Percentiles rank a stretch among this genome's conserved stretches.
phyloP scores from a whole-genome alignment of 805 yeast species.

The Metschnikowia arizonensis region DNA sequence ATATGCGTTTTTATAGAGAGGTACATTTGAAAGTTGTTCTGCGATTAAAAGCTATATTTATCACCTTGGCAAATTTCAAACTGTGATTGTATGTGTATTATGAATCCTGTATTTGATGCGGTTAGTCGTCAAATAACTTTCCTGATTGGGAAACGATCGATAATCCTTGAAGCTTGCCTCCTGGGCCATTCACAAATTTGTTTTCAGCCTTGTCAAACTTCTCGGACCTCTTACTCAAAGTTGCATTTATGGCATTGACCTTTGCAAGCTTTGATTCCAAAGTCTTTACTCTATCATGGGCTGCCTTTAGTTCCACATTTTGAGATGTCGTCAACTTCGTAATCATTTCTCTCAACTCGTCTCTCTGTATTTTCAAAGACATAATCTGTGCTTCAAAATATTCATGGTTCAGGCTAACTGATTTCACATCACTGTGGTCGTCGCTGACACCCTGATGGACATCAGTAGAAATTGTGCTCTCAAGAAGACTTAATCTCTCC shows the following conservation, averaged over 20 bases:
- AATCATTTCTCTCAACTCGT: slow-evolving; percentile 39
- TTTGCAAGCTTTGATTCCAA: slow-evolving; percentile 31
- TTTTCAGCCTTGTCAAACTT: slow-evolving; percentile 6
- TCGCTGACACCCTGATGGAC: not conserved
- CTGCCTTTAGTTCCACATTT: slow-evolving; percentile 31
- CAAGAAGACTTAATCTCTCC: slow-evolving; percentile 6
- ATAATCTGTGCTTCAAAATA: slow-evolving; percentile 15
- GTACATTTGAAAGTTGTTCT: slow-evolving; percentile 5
- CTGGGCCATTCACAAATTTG: slow-evolving; percentile 15
- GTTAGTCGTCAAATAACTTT: slow-evolving; percentile 15
- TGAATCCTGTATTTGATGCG: not conserved
- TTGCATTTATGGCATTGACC: slow-evolving; percentile 31
- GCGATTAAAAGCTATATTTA: not conserved
- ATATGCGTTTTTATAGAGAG: slow-evolving; percentile 30
- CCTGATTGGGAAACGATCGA: slow-evolving; percentile 34
- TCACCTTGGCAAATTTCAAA: not conserved
- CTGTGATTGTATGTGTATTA: not conserved
- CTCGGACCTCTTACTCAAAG: slow-evolving; percentile 27
- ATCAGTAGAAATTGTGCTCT: not conserved
- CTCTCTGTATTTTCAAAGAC: slow-evolving; percentile 29
- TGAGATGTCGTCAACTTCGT: slow-evolving; percentile 36
- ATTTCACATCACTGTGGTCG: slow-evolving; percentile 1
- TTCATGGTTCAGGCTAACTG: slow-evolving; percentile 11
- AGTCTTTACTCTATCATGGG: slow-evolving; percentile 32
- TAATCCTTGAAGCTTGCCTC: slow-evolving; percentile 40